Percentiles rank a stretch among this genome's conserved stretches.
phyloP scores from a whole-genome alignment of 345 rosid species.

The Lepidium africanum region DNA sequence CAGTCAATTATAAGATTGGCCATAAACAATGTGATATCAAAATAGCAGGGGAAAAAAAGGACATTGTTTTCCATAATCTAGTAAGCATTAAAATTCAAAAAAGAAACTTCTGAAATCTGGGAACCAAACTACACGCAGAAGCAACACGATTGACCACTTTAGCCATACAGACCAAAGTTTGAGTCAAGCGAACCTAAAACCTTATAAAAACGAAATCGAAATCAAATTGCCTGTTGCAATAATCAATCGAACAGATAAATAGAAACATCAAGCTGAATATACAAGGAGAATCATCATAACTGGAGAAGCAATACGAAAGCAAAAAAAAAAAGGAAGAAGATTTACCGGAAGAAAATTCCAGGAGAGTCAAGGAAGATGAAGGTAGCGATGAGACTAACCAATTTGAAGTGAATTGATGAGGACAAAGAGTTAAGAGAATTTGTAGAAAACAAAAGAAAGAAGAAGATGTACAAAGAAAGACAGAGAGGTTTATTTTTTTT shows the following conservation, averaged over 20 bases:
- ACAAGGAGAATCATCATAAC: neutral
- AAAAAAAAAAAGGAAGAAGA: neutral
- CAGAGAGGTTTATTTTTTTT: neutral
- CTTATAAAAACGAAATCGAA: neutral
- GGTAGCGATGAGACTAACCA: neutral
- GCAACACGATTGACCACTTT: constrained; percentile 1
- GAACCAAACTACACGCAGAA: neutral
- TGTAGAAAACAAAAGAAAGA: neutral
- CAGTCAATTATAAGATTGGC: neutral
- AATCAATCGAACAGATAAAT: neutral
- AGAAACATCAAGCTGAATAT: neutral
- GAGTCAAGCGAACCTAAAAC: neutral
- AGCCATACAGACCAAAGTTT: neutral
- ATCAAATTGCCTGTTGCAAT: neutral
- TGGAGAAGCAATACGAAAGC: neutral
- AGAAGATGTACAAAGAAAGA: neutral
- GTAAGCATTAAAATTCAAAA: too few species aligned
- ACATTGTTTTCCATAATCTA: neutral
- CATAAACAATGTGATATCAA: neutral
- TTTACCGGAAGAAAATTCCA: neutral
- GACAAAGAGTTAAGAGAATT: neutral
- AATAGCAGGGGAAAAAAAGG: neutral
- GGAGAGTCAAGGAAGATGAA: neutral
- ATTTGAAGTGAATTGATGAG: constrained; percentile 3
- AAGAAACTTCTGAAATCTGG: neutral